Evolutionary conservation across 1,139 yeast species (phyloP), one percentile per base, ranked within the genome.

Genomic region (Yamadazyma songkhlaensis): DNA sequence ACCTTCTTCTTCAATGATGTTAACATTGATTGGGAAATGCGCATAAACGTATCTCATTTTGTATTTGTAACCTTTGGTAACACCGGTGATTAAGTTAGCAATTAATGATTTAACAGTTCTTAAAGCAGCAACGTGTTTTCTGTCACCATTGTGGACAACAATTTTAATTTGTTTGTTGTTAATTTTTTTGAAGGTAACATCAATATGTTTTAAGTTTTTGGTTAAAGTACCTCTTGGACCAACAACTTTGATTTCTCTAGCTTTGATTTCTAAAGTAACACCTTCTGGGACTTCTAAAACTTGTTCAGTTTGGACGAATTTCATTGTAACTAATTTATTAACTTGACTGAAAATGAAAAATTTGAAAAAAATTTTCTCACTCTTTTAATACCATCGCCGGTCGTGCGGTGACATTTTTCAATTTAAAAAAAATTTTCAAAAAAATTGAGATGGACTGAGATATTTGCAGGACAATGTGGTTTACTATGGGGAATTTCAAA

Each of bases 1-100:
- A 61, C 89, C 90, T 42, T 88, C 86, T 59, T 78, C 72, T 58
- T 87, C 84, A 61, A 82, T 66, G 54, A 82, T 69, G 81, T 90
- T 92, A 59, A 92, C 97, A 75, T 94, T 92, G 77, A 94, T 94
- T 71, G 98, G 99, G 96, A 92, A 92, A 87, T 94, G 98, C 84
- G 98, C 99, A 70, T 92, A 94, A 56, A 92, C 98, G 73, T 89
- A 90, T 73, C 83, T 40, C 96, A 92, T 84, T 89, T 92, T 90
- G 95, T 92, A 92, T 77, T 85, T 83, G 95, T 77, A 92, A 73
- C 98, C 97, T 80, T 84, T 84, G 72, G 98, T 92, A 66, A 92
- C 98, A 85, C 99, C 98, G 55, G 87, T 87, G 77, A 92, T 74
- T 82, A 92, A 74, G 88, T 94, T 92, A 66, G 88, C 69, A 62